Evolutionary conservation across 225 moss, liverwort and hornwort genomes (phyloP).

Genomic region (Climacium dendroides): DNA sequence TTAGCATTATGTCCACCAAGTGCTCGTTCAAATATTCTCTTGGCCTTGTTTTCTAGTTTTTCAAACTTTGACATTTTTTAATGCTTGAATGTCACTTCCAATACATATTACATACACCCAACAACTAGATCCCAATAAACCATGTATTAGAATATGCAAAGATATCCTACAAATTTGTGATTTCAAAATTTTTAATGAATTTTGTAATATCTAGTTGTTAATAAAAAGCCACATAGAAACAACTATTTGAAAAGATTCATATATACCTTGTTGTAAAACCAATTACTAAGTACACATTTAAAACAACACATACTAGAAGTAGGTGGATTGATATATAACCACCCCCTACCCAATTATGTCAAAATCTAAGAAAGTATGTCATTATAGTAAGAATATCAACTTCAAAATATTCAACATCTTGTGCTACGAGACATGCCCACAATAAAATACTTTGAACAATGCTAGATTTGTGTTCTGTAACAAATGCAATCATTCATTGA

Average conservation of each 20-base stretch:
- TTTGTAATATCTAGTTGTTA: too few relatives aligned
- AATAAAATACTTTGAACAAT: too few relatives aligned
- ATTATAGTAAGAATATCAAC: background rate
- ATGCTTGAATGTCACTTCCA: background rate
- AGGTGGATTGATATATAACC: background rate
- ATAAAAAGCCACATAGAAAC: too few relatives aligned
- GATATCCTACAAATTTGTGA: too few relatives aligned
- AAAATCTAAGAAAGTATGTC: accelerated
- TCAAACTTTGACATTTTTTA: background rate
- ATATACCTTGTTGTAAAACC: background rate
- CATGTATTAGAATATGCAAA: background rate
- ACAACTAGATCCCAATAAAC: background rate
- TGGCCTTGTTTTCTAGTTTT: background rate
- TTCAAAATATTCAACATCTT: accelerated
- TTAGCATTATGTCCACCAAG: background rate
- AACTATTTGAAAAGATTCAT: too few relatives aligned
- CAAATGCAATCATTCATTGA: too few relatives aligned
- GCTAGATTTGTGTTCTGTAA: too few relatives aligned
- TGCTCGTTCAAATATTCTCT: background rate
- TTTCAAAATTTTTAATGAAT: too few relatives aligned
- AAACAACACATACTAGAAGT: too few relatives aligned
- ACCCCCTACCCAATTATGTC: accelerated
- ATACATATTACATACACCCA: background rate
- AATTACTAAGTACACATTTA: too few relatives aligned
- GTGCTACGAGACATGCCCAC: background rate